phyloP scores from a whole-genome alignment of 2,329 filamentous ascomycete species.

The Monosporascus sp. region DNA sequence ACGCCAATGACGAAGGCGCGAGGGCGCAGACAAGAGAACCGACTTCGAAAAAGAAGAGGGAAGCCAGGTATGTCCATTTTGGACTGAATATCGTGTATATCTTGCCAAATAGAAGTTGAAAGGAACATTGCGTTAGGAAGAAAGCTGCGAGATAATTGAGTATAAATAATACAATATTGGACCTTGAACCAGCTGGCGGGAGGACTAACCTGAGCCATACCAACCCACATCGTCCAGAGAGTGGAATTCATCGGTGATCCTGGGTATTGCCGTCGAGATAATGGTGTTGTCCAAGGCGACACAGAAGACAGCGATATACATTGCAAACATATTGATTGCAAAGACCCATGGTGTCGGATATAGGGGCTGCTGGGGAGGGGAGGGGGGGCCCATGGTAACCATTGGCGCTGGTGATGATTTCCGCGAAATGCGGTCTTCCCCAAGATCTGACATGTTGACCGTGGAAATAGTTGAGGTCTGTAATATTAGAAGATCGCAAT shows the following conservation, averaged over 20 bases:
- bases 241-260: slow-evolving; percentile 25
- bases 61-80: slow-evolving; percentile 24
- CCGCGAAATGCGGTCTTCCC: no score
- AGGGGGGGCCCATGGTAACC: no score
- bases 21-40: slow-evolving; percentile 31
- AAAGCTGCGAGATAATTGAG: no score
- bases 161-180: no score
- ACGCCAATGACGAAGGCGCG: slow-evolving; percentile 24
- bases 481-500: no score
- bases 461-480: no score
- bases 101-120: slow-evolving; percentile 28
- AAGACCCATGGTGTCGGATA: neutral
- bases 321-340: neutral
- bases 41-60: slow-evolving; percentile 25
- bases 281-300: neutral
- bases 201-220: slow-evolving; percentile 25
- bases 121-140: slow-evolving; percentile 28
- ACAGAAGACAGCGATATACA: neutral
- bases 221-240: slow-evolving; percentile 26
- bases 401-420: no score
- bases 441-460: no score
- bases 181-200: no score
- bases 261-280: neutral
- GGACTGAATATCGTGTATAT: slow-evolving; percentile 29
- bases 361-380: no score